Base-by-base conservation (phyloP, 2,329 filamentous ascomycete genomes). In the Cercospora sp. region DNA sequence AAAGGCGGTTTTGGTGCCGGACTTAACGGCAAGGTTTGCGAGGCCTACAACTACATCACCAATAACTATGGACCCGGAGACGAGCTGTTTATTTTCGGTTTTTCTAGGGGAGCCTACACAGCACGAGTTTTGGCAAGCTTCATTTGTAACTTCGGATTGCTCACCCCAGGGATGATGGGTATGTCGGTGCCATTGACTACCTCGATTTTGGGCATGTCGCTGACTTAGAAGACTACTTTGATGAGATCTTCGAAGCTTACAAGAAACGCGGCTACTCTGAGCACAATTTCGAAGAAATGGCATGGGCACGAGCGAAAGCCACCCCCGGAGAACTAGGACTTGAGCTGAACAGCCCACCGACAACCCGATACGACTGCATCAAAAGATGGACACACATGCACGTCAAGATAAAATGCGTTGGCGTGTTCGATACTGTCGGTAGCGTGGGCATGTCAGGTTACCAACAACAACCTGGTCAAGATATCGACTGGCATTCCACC, bases 341-440 rank as follows among this genome's bases (percentile, higher is more conserved):
- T 3, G 68, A 71, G 18, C 32, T 66, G 26, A 21, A 60, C 21
- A 63, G 64, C 40, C 49, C 49, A 51, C 37, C 13, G 37, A 68
- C 58, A 24, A 40, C 69, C 21, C 66, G 69, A 40, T 67, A 67
- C 21, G 66, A 70, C 8, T 71, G 63, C 26, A 61, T 69, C 58
- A 68, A 67, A 58, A 62, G 63, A 24, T 72, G 69, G 67, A 69
- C 67, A 16, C 66, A 69, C 59, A 28, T 74, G 21, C 72, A 75
- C 32, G 67, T 74, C 53, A 71, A 68, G 2, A 80, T 82, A 71
- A 80, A 80, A 66, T 79, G 76, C 6, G 79, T 83, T 26, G 82
- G 79, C 1, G 81, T 83, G 2, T 84, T 81, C 78, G 82, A 84
- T 63, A 84, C 82, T 1, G 82, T 84, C 9, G 78, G 77, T 34